Evolutionary conservation across 768 basidiomycete species (phyloP).

Genomic region (Leucogyrophana mollusca): DNA sequence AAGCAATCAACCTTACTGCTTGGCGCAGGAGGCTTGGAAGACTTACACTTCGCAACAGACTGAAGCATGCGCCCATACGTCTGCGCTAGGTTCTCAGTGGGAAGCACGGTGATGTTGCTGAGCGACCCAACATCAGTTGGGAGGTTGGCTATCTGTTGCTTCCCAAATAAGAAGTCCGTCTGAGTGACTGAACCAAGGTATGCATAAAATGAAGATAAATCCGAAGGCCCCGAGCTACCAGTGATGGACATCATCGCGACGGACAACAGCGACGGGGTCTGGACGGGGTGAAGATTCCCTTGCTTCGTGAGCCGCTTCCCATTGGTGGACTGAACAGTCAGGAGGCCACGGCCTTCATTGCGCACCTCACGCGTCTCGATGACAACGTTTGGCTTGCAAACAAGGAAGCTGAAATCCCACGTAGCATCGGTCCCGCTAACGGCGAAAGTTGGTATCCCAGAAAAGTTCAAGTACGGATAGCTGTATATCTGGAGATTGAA

Average conservation of each 20-base stretch:
- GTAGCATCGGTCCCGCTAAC: conserved; percentile 11
- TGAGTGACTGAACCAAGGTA: conserved; percentile 16
- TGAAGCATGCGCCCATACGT: conserved; percentile 18
- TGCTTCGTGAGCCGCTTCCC: conserved; percentile 13
- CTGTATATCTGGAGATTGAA: not conserved
- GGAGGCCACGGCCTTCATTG: conserved; percentile 13
- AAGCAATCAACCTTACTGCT: not conserved
- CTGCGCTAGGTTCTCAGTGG: conserved; percentile 14
- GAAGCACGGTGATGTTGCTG: conserved; percentile 4
- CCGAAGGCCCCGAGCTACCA: not conserved
- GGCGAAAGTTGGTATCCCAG: conserved; percentile 9
- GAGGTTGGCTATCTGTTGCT: conserved; percentile 10
- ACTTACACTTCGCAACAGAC: conserved; percentile 14
- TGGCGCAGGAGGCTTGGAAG: not conserved
- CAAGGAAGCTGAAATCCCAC: conserved; percentile 20
- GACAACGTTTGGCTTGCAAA: conserved; percentile 18
- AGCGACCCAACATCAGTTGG: not conserved
- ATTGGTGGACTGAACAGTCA: conserved; percentile 16
- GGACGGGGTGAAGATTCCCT: conserved; percentile 21
- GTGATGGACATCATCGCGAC: conserved; percentile 13
- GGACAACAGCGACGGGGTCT: conserved; percentile 23
- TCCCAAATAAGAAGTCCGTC: conserved; percentile 19
- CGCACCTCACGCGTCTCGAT: conserved; percentile 28
- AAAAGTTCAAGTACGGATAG: conserved; percentile 10
- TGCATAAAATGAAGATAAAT: not conserved